Evolutionary conservation across 768 basidiomycete genomes (phyloP), one percentile per base, ranked within the genome.

Genomic region (Psilocybe sp.): DNA sequence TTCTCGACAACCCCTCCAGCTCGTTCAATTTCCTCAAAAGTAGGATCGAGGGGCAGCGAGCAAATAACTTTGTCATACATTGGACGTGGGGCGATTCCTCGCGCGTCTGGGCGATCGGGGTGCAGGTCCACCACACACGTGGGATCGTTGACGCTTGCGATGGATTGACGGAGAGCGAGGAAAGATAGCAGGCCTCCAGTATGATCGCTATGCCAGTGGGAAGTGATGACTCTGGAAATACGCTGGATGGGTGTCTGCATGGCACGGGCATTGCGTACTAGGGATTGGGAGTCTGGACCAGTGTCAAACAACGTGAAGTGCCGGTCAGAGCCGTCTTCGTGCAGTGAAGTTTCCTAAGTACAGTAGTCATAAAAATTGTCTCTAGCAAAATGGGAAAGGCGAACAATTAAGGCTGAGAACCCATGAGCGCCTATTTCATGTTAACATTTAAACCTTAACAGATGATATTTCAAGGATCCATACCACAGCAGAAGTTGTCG

Each of bases 161-260:
- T 44, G 1, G 56, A 53, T 12, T 47, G 46, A 45, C 82, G 75
- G 50, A 78, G 63, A 34, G 73, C 65, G 1, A 88, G 71, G 56
- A 88, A 83, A 4, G 86, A 76, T 34, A 86, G 72, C 47, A 92
- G 73, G 9, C 90, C 87, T 13, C 89, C 84, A 1, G 85, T 83
- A 62, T 87, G 85, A 59, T 88, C 86, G 49, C 77, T 72, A 60
- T 88, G 89, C 91, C 90, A 92, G 61, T 89, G 81, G 20, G 87
- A 90, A n/a, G 81, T 76, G 33, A 90, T 70, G 37, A 92, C 70
- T 23, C 82, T 76, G 34, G 80, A 78, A 56, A 94, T 73, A 35
- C 71, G 64, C 32, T 75, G 68, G 8, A 81, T 64, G 2, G 78
- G 76, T 1, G 81, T 61, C 16, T 81, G 71, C 73, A 93, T 74